These are phyloP conservation scores for Alternaria tenuissima DNA, from an alignment of 2,329 filamentous ascomycete species.

Conservation along the genomic window DNA sequence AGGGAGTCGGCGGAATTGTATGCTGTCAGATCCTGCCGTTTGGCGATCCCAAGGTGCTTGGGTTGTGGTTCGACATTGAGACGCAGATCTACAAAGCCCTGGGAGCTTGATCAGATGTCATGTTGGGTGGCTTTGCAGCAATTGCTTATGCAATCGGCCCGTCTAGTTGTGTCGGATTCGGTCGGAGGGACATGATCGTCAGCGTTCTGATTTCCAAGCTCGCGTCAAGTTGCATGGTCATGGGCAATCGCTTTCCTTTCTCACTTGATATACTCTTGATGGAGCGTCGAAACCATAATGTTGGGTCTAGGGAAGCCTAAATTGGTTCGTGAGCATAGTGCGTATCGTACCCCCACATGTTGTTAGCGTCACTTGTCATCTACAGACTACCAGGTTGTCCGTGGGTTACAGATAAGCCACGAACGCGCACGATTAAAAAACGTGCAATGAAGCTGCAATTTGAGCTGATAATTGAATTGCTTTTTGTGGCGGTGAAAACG, in stretches of 20 bases:
- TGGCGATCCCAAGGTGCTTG: conserved; percentile 35
- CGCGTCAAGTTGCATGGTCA: neutral
- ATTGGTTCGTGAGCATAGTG: neutral
- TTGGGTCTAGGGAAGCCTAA: neutral
- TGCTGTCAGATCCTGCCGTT: conserved; percentile 43
- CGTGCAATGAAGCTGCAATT: neutral
- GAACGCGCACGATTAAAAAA: neutral
- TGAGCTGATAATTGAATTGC: neutral
- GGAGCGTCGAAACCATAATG: neutral
- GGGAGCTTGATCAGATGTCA: conserved; percentile 5
- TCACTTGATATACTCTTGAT: neutral
- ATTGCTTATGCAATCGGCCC: conserved; percentile 8
- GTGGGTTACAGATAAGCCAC: conserved; percentile 3
- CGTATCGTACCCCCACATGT: neutral
- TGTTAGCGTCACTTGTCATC: conserved; percentile 1
- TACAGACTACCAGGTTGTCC: neutral
- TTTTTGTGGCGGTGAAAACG: neutral
- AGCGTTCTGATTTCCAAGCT: neutral
- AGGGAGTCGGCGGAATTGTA: conserved; percentile 59
- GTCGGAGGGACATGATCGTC: conserved; percentile 2
- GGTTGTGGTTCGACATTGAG: conserved; percentile 15
- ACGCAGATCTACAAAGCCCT: conserved; percentile 21
- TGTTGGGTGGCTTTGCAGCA: neutral
- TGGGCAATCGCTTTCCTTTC: neutral
- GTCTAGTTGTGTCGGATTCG: conserved; percentile 1